Evolutionary conservation across 2,329 filamentous ascomycete species (phyloP).

Genomic region (Aspergillus sp.): DNA sequence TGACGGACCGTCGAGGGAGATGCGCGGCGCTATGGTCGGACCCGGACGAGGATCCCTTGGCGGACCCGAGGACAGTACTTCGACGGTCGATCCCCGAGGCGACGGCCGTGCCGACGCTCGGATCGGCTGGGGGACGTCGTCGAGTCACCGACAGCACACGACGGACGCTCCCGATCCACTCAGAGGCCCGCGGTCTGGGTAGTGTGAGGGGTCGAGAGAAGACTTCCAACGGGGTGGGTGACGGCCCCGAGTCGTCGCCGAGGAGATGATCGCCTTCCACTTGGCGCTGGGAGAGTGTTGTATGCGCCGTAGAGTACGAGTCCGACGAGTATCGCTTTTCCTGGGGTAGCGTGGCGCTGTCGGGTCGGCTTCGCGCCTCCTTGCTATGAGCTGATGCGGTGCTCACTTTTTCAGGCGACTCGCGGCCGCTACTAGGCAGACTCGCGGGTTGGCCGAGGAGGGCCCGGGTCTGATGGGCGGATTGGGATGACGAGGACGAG

Average conservation of each 20-base stretch:
- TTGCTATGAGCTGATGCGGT: conserved; percentile 19
- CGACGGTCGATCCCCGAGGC: conserved; percentile 31
- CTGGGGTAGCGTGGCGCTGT: conserved; percentile 24
- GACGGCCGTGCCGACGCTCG: conserved; percentile 13
- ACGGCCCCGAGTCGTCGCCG: conserved; percentile 37
- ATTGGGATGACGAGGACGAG: conserved; percentile 37
- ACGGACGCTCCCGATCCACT: conserved; percentile 68
- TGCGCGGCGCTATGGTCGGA: conserved; percentile 10
- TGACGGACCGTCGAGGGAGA: conserved; percentile 46
- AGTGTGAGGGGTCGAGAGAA: conserved; percentile 24
- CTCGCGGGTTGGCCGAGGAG: conserved; percentile 22
- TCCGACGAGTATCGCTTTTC: conserved; percentile 46
- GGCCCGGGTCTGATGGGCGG: conserved; percentile 17
- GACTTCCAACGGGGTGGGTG: conserved; percentile 23
- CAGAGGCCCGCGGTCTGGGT: conserved; percentile 53
- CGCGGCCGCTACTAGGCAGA: conserved; percentile 22
- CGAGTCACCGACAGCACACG: conserved; percentile 57
- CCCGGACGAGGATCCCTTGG: not conserved
- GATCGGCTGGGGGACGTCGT: conserved; percentile 23
- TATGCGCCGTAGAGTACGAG: conserved; percentile 52
- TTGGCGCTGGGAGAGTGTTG: conserved; percentile 50
- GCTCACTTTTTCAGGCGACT: conserved; percentile 25
- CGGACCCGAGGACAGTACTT: conserved; percentile 20
- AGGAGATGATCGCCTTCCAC: conserved; percentile 54
- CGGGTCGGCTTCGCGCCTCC: conserved; percentile 23